Base-by-base conservation (phyloP, 192 early-diverging fungal species). In the Umbelopsis ramanniana region DNA sequence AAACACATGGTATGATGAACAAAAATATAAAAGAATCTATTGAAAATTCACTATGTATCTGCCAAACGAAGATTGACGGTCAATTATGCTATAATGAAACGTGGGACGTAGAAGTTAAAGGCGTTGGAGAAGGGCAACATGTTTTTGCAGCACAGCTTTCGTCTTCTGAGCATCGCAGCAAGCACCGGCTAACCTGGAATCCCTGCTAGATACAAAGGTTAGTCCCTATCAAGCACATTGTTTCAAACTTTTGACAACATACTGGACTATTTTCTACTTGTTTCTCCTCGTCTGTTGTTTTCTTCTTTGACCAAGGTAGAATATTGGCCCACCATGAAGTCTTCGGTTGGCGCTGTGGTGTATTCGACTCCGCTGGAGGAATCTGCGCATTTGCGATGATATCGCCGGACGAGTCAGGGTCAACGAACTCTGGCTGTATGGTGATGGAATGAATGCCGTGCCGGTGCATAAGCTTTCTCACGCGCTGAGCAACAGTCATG, bases 361-460 rank as follows among this genome's bases (percentile, higher is more conserved):
- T 21, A 37, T 66, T 47, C 22, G 55, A 15, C 14, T 17, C 29
- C n/a, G 40, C 24, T 19, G 22, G 9, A 37, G 55, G 11, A 3
- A 45, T 22, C 7, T 11, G 15, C 38, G 57, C 50, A 46, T 26
- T 66, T 45, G 69, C 48, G n/a, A 63, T 17, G 24, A 63, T 22
- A 5, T 37, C 57, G 7, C 35, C 57, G 4, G 57, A 35, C 14
- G 14, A 11, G 8, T 63, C 57, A 35, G 57, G 33, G 14, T 83
- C 72, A 5, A 90, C 83, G 84, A 95, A 95, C 80, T 97, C 96
- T 17, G 94, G 95, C 80, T 97, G 96, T 48, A 97, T 90, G 3
- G 95, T 96, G 1, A 92, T 92, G 23, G 91, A 92, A 74, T 98
- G 96, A 43, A 98, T 83, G 15, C 95, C 95, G 68, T 88, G 81